These are phyloP conservation scores for Spathaspora passalidarum DNA, from an alignment of 805 yeast genomes.

Conservation along the genomic window DNA sequence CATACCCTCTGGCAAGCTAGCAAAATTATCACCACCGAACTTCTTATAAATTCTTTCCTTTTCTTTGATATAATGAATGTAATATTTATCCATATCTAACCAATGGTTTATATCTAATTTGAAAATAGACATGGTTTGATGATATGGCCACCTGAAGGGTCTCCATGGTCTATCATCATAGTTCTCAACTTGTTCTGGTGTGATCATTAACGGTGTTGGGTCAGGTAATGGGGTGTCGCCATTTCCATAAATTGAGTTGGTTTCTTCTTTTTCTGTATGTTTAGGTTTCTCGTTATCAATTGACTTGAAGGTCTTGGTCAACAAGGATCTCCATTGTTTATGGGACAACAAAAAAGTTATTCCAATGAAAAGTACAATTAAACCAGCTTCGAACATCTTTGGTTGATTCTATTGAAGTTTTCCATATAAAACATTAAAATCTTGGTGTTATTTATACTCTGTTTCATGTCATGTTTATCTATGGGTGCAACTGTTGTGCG, in stretches of 20 bases:
- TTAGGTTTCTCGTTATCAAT: background rate
- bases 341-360: constrained; percentile 13
- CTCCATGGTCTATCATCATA: constrained; percentile 80
- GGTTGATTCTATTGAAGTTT: background rate
- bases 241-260: background rate
- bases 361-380: constrained; percentile 11
- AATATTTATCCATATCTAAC: constrained; percentile 78
- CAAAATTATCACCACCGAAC: constrained; percentile 61
- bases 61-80: constrained; percentile 62
- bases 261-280: background rate
- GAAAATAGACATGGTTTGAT: constrained; percentile 74
- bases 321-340: constrained; percentile 10
- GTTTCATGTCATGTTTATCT: background rate
- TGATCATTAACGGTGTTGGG: constrained; percentile 59
- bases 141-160: constrained; percentile 78
- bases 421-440: background rate
- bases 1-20: constrained; percentile 62
- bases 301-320: background rate
- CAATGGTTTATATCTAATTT: constrained; percentile 72
- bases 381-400: constrained; percentile 8
- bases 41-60: constrained; percentile 55
- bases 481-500: no score
- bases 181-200: constrained; percentile 62
- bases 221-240: constrained; percentile 26
- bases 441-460: background rate